Conservation (phyloP, 805 yeast genomes). For the Wickerhamiella qilinensis region DNA sequence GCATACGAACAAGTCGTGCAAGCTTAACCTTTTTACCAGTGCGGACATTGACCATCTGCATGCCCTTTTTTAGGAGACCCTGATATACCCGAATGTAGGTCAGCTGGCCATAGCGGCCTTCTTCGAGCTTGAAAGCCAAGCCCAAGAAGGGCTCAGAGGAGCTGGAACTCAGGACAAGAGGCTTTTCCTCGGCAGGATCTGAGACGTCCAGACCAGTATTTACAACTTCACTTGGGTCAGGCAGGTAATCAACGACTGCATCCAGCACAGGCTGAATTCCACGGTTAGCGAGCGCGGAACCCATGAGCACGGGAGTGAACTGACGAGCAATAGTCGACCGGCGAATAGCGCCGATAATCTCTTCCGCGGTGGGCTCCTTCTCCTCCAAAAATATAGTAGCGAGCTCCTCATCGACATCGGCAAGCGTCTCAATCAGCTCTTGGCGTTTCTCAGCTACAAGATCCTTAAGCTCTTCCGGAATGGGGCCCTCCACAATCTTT, state of each 20-base stretch:
- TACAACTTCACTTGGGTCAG: conserved; percentile 85
- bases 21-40: conserved; percentile 88
- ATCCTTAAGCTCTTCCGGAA: conserved; percentile 69
- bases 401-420: conserved; percentile 95
- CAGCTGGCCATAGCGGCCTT: conserved; percentile 94
- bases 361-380: conserved; percentile 66
- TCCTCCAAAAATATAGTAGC: conserved; percentile 89
- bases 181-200: conserved; percentile 37
- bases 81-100: conserved; percentile 95
- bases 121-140: conserved; percentile 96
- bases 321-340: conserved; percentile 88
- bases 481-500: conserved; percentile 38
- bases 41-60: conserved; percentile 73
- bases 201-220: conserved; percentile 73
- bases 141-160: conserved; percentile 75
- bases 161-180: conserved; percentile 61
- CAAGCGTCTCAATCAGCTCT: conserved; percentile 75
- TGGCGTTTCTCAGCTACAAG: conserved; percentile 84
- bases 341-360: conserved; percentile 79
- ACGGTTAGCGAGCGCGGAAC: conserved; percentile 92
- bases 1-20: conserved; percentile 93
- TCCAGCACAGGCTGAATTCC: conserved; percentile 93
- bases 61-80: conserved; percentile 84
- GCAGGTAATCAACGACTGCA: conserved; percentile 89
- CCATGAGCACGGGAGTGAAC: conserved; percentile 99